Percentiles rank a stretch among this genome's conserved stretches.
These are phyloP conservation scores for Cryphonectria naterciae DNA, from an alignment of 2,329 filamentous ascomycete genomes.

Conservation along the genomic window DNA sequence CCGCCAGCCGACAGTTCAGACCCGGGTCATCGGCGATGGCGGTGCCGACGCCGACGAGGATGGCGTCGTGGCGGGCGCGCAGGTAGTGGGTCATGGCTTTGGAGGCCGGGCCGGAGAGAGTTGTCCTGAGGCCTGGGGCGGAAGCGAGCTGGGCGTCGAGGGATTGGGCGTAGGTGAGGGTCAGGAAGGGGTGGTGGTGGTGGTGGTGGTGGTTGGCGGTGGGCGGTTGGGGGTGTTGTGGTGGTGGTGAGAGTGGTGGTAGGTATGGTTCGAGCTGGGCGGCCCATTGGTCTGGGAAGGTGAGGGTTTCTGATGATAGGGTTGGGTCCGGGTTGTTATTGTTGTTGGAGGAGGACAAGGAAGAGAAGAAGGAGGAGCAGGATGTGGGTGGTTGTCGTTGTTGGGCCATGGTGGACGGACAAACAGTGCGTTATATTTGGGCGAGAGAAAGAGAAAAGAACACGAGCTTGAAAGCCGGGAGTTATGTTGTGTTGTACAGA, in stretches of 20 bases:
- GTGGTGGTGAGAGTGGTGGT: conserved; percentile 12
- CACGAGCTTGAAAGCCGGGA: too few relatives aligned
- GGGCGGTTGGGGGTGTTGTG: too few relatives aligned
- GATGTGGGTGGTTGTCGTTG: not conserved
- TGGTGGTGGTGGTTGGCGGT: conserved; percentile 1
- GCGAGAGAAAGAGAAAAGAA: not conserved
- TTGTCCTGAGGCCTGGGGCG: conserved; percentile 77
- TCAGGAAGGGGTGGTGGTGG: conserved; percentile 58
- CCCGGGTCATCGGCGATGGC: conserved; percentile 83
- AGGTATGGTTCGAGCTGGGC: conserved; percentile 22
- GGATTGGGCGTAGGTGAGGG: conserved; percentile 88
- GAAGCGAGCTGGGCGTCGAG: conserved; percentile 82
- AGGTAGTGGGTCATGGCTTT: conserved; percentile 95
- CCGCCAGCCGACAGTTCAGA: conserved; percentile 76
- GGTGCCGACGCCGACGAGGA: conserved; percentile 83
- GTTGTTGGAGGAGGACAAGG: not conserved
- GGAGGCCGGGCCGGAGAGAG: conserved; percentile 78
- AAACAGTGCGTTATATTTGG: not conserved
- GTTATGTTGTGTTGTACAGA: not conserved
- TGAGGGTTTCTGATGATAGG: conserved; percentile 19
- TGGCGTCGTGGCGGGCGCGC: conserved; percentile 79
- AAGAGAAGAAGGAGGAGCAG: not conserved
- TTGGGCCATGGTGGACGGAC: not conserved
- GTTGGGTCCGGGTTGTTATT: not conserved
- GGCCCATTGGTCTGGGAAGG: conserved; percentile 23